Conservation (phyloP, 2,329 filamentous ascomycete species). For the Beauveria scarabaeidicola region DNA sequence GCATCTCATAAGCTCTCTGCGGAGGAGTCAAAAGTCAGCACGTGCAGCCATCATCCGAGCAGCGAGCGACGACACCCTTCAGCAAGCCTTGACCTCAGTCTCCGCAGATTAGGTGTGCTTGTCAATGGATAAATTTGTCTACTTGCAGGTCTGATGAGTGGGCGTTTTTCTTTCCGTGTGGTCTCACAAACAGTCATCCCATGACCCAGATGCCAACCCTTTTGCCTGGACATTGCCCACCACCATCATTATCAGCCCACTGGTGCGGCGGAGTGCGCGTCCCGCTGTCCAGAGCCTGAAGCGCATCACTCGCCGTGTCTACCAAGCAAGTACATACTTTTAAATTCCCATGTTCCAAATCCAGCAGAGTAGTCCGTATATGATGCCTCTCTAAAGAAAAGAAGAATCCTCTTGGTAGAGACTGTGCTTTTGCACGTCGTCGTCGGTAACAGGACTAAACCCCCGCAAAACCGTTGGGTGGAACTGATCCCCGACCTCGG, state of each 20-base stretch:
- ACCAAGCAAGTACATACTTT: background rate
- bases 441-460: background rate
- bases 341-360: too few relatives aligned
- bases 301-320: background rate
- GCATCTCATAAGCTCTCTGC: too few relatives aligned
- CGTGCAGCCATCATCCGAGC: too few relatives aligned
- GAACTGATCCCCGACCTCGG: slow-evolving; percentile 7
- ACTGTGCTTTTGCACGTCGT: background rate
- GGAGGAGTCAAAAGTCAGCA: too few relatives aligned
- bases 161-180: background rate
- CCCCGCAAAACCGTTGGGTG: slow-evolving; percentile 5
- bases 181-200: background rate
- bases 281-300: background rate
- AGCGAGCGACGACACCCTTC: too few relatives aligned
- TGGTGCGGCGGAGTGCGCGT: background rate
- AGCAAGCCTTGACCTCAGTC: too few relatives aligned
- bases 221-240: background rate
- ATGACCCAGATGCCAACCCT: background rate
- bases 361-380: too few relatives aligned
- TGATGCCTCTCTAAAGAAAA: too few relatives aligned
- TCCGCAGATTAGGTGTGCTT: background rate
- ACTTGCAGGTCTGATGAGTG: background rate
- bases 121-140: too few relatives aligned
- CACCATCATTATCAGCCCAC: background rate
- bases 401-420: background rate